Base-by-base conservation (phyloP, 176 grass and related monocot genomes). In the Olyra latifolia region DNA sequence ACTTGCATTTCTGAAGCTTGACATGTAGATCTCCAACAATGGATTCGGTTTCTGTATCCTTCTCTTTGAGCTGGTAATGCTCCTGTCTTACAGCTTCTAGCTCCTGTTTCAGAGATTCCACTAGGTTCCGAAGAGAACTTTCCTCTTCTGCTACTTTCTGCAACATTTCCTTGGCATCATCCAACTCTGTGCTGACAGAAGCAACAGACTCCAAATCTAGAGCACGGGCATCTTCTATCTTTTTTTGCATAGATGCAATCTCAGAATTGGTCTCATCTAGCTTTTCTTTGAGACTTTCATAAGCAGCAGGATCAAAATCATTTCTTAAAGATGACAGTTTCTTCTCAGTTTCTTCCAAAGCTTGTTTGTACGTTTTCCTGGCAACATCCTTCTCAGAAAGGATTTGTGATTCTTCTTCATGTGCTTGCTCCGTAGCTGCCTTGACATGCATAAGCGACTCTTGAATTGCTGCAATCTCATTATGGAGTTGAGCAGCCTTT, bases 1-100 rank as follows among this genome's bases (percentile, higher is more conserved):
- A 89, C 84, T 98, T 98, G 86, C 92, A 98, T 57, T 93, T 94
- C 71, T 98, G 89, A 91, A 98, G 85, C 77, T 94, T 98, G 24
- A 83, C 20, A 29, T 94, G 92, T 86, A 98, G 88, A 44, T 98
- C 85, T 25, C 81, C 83, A 8, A 98, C 87, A 38, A 91, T 71
- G 45, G 85, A 85, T 80, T 94, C 92, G 3, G 90, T 98, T 85
- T 92, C 92, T 56, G 86, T 82, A 80, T 98, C 95, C 81, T 92
- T 94, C 56, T 82, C 75, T 89, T 92, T 94, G n/a, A 98, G 87
- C 73, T 94, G 87, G 50, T 80, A 72, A 16, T 94, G 95, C 77
- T 98, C 95, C 82, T 93, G 75, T 75, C 83, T 94, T 49, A 89
- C 86, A 69, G 78, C 32, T 77, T 87, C 92, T 53, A 98, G 47